Evolutionary conservation across 2,329 filamentous ascomycete species (phyloP), one percentile per base, ranked within the genome.

Genomic region (Alternaria sp.): DNA sequence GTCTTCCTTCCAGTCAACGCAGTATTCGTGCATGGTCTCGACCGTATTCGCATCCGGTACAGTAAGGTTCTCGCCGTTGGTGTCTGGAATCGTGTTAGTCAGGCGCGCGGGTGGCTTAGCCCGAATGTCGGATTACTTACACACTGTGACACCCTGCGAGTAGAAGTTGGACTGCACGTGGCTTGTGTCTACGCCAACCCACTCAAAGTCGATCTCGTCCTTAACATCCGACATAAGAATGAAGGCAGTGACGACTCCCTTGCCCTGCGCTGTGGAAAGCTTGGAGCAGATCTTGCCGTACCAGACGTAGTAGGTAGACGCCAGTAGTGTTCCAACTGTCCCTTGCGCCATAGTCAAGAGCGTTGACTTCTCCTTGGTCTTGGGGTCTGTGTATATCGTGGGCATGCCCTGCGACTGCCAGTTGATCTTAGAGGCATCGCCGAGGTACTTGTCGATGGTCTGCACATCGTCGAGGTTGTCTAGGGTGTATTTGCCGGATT

Each of bases 181-280:
- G 50, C 84, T 77, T 66, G 97, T 84, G 75, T 97, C 92, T 47
- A 87, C 87, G 69, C 96, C 96, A 58, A 99, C 87, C 79, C 92
- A 98, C 80, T 99, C 96, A 79, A 93, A 98, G 83, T 99, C 96
- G 75, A 99, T 97, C 82, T 99, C 96, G 77, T 99, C 96, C 86
- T 97, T 97, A 76, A 96, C 92, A 75, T 98, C 95, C 37, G 92
- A 94, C 81, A 97, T 89, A 76, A 98, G 85, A 79, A 99, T 99
- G 79, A 99, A 99, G 28, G 94, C 95, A 2, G 94, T 96, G n/a
- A 99, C 92, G 21, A 99, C 96, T 85, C 96, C 96, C 49, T 85
- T 83, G 61, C 94, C 94, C 75, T 92, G 90, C 68, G 90, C 91
- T 0, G 94, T 95, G 85, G 93, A 96, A 80, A 98, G 85, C 60